Base-by-base conservation (phyloP, 371 early-diverging fungal species). In the Saksenaea vasiformis region DNA sequence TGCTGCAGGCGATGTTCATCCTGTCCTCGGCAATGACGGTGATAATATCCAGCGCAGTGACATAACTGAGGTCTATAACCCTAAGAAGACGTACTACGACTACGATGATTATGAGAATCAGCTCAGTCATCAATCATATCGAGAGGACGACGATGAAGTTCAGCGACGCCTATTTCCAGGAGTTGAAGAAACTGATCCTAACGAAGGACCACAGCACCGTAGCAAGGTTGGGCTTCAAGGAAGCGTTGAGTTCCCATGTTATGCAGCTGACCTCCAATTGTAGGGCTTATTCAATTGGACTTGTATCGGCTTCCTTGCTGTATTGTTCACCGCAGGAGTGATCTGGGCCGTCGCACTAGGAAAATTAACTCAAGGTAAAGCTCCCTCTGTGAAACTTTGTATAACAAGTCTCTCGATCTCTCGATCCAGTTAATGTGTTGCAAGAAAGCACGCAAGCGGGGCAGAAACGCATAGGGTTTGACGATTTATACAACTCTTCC, bases 401-500 rank as follows among this genome's bases (percentile, higher is more conserved):
- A 47, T 31, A 31, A 31, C 31, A 31, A 7, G n/a, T n/a, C n/a
- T n/a, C n/a, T n/a, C n/a, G 31, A 31, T 31, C 31, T 31, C 7
- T 31, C 31, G 2, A 31, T 31, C 7, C 31, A 47, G 51, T 11
- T 7, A 47, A 5, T 22, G 22, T 47, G 17, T 11, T 47, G n/a
- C 22, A 47, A 22, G 51, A 47, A 26, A 2, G 51, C 51, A 10
- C 5, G 3, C 22, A 47, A 17, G 10, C 22, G 2, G 17, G 10
- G 15, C 61, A 31, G 7, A 71, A 67, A 11, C 66, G 38, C 2
- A 64, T 77, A 26, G 70, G 72, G 17, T 74, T 85, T 22, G 76
- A 81, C 19, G 83, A 85, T 66, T 65, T 85, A 51, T 83, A 78
- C 69, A 83, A 85, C 26, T 43, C 60, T n/a, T 76, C 85, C 0